Base-by-base conservation (phyloP, 805 yeast species). In the Kodamaea jinghongensis region DNA sequence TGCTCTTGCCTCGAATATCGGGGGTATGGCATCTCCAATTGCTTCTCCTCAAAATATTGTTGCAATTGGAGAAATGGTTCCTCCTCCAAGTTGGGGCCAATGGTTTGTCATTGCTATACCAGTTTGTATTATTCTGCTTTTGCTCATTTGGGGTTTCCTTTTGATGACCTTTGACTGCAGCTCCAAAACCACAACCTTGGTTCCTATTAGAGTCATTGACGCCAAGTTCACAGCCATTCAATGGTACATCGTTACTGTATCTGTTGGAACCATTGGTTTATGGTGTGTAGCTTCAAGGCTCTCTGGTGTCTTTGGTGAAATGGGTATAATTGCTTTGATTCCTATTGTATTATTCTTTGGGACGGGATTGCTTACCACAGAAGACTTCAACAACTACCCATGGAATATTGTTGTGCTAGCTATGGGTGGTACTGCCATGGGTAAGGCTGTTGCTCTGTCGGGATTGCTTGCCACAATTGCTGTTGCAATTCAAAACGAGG, bases 371-470 rank as follows among this genome's bases (percentile, higher is more conserved):
- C 67, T 91, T 44, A 79, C 85, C 6, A 83, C 89, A 1, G 96
- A 90, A 42, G 99, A 91, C 57, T 89, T 91, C 63, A 91, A 93
- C 63, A 91, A 88, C 59, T 91, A 91, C 59, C 81, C 96, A 48
- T 91, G 99, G 99, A 89, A 95, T 4, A 93, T 91, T 51, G 93
- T 93, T 7, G 79, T 91, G 32, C 71, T 91, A 47, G 97, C 98
- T 3, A 93, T 91, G 99, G 99, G 99, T 23, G 99, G 99, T 46
- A 78, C 91, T 38, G 95, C 96, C 0, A 70, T 91, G 37, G 99
- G 99, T 41, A 89, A 88, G 58, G 96, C 96, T 0, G 98, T 91
- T 1, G 80, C 96, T 1, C 82, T 93, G 6, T 87, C 96, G 1
- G 98, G 98, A 0, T 69, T 91, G 41, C 71, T 91, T 41, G 73